Percentiles rank a stretch among this genome's conserved stretches.
These are phyloP conservation scores for Camelina neglecta DNA, from an alignment of 345 rosid genomes.

Conservation along the genomic window DNA sequence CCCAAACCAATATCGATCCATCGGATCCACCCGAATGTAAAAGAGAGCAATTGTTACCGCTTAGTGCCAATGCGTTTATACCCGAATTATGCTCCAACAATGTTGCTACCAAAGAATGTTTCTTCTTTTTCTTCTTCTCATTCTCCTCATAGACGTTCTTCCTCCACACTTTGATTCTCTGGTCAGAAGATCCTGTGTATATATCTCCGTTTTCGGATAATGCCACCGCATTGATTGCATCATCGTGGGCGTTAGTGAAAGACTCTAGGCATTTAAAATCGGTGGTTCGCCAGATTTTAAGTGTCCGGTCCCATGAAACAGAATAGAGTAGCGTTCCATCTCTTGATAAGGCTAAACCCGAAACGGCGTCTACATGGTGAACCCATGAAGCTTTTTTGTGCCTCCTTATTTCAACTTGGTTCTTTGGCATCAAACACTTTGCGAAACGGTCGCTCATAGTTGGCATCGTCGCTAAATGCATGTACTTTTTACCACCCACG, in stretches of 20 bases:
- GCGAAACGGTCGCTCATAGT: constrained; percentile 74
- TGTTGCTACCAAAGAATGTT: constrained; percentile 55
- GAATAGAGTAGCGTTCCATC: constrained; percentile 80
- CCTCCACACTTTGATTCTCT: constrained; percentile 81
- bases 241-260: constrained; percentile 77
- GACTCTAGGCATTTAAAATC: constrained; percentile 91
- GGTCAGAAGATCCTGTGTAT: constrained; percentile 91
- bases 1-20: constrained; percentile 77
- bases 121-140: constrained; percentile 45
- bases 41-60: constrained; percentile 50
- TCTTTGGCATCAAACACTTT: constrained; percentile 62
- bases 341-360: constrained; percentile 72
- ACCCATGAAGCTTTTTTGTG: constrained; percentile 87
- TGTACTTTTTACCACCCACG: constrained; percentile 45
- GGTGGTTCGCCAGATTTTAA: constrained; percentile 80
- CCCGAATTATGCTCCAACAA: constrained; percentile 78
- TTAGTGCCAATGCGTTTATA: constrained; percentile 79
- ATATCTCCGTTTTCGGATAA: constrained; percentile 62
- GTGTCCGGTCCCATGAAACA: constrained; percentile 92
- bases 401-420: constrained; percentile 72
- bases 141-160: constrained; percentile 36
- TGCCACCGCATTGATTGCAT: constrained; percentile 82
- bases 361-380: constrained; percentile 82
- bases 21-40: constrained; percentile 79
- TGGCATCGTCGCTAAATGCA: constrained; percentile 81